These are phyloP conservation scores for Ambrosiella beaveri DNA, from an alignment of 2,329 filamentous ascomycete species.

Conservation along the genomic window DNA sequence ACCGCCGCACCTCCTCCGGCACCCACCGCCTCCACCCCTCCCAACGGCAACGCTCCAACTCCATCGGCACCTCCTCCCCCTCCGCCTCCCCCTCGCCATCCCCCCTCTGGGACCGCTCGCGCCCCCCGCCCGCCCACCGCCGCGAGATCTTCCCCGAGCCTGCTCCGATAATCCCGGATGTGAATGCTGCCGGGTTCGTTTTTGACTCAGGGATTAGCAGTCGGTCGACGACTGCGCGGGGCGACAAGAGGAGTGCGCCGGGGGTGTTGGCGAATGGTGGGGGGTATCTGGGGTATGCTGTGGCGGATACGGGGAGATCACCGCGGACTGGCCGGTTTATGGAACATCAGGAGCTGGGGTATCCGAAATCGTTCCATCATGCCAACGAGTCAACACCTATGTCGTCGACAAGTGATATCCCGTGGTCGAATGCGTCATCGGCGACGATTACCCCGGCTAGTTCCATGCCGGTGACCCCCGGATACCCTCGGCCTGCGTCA, in stretches of 20 bases:
- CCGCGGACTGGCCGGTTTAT: neutral
- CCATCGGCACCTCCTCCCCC: neutral
- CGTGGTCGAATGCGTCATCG: neutral
- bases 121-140: neutral
- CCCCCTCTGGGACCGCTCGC: neutral
- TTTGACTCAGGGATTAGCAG: neutral
- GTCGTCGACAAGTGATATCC: neutral
- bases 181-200: neutral
- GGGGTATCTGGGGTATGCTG: too few relatives aligned
- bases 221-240: neutral
- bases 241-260: neutral
- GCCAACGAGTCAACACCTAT: neutral
- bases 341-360: neutral
- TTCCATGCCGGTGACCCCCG: too few relatives aligned
- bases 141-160: neutral
- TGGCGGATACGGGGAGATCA: neutral
- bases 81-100: neutral
- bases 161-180: slow-evolving; percentile 1
- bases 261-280: neutral
- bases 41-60: slow-evolving; percentile 1
- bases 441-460: neutral
- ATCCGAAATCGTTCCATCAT: too few relatives aligned
- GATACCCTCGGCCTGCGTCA: too few relatives aligned
- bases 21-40: slow-evolving; percentile 6
- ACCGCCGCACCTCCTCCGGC: slow-evolving; percentile 1